Evolutionary conservation across 768 basidiomycete genomes (phyloP).

Genomic region (Lactarius vividus): DNA sequence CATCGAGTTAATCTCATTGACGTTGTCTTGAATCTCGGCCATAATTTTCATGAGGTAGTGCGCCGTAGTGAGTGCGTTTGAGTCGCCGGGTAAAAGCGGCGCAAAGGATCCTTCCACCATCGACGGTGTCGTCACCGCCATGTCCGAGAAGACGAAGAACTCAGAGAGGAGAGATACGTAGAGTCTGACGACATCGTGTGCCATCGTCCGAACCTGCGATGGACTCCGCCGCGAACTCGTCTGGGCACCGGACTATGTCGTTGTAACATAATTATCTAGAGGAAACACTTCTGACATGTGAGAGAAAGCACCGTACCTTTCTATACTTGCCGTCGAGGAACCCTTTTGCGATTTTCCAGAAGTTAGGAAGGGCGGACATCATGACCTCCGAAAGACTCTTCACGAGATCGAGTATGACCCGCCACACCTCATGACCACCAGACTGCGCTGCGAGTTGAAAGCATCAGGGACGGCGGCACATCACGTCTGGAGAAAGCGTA

Average conservation of each 20-base stretch:
- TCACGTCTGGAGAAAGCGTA: constrained; percentile 34
- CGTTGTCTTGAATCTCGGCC: constrained; percentile 81
- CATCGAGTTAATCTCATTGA: constrained; percentile 73
- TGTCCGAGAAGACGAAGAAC: constrained; percentile 81
- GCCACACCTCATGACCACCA: constrained; percentile 78
- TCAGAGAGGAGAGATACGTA: constrained; percentile 84
- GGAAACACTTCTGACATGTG: neutral
- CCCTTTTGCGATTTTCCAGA: constrained; percentile 88
- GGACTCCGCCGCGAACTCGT: constrained; percentile 68
- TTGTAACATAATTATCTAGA: neutral
- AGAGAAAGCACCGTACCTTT: constrained; percentile 50
- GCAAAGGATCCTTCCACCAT: constrained; percentile 38
- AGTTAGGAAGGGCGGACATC: constrained; percentile 80
- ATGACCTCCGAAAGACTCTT: constrained; percentile 87
- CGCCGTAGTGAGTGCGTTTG: constrained; percentile 79
- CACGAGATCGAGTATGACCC: constrained; percentile 70
- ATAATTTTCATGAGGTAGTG: constrained; percentile 79
- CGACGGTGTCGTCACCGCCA: constrained; percentile 61
- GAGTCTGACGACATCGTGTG: constrained; percentile 78
- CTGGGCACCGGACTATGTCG: constrained; percentile 32
- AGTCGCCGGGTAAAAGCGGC: constrained; percentile 65
- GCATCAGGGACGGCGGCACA: neutral
- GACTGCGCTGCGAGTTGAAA: constrained; percentile 52
- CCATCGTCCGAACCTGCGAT: constrained; percentile 82
- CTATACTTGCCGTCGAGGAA: constrained; percentile 94